Percentiles rank a stretch among this genome's conserved stretches.
Conservation (phyloP, 768 basidiomycete genomes). For the Boletus rex-veris region DNA sequence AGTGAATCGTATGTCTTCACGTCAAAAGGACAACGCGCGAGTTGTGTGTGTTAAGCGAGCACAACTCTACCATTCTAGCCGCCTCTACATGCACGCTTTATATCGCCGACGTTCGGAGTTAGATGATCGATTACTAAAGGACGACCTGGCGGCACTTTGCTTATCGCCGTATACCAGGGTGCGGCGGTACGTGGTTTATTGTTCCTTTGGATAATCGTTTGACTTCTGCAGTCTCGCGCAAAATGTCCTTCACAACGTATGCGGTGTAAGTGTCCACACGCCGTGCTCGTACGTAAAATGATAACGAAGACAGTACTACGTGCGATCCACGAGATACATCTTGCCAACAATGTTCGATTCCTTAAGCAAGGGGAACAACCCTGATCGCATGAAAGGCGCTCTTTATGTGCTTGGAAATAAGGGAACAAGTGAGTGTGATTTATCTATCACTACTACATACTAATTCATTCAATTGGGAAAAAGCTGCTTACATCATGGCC, state of each 20-base stretch:
- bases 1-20: constrained; percentile 61
- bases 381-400: constrained; percentile 94
- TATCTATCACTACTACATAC: neutral
- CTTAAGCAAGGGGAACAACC: constrained; percentile 70
- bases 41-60: constrained; percentile 74
- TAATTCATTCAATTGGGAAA: constrained; percentile 8
- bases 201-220: neutral
- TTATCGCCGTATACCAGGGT: constrained; percentile 78
- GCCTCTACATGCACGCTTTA: constrained; percentile 73
- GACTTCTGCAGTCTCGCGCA: constrained; percentile 57
- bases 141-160: constrained; percentile 68
- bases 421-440: constrained; percentile 49
- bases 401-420: constrained; percentile 77
- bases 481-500: constrained; percentile 66
- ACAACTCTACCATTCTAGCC: constrained; percentile 71
- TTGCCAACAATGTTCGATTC: constrained; percentile 61
- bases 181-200: constrained; percentile 49
- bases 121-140: constrained; percentile 62
- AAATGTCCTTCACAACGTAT: constrained; percentile 57
- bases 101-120: constrained; percentile 70
- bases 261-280: constrained; percentile 46
- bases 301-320: constrained; percentile 49
- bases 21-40: constrained; percentile 74
- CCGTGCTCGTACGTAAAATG: neutral
- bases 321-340: constrained; percentile 65